Base-by-base conservation (phyloP, 1,139 yeast species). In the Hansenula anomala region DNA sequence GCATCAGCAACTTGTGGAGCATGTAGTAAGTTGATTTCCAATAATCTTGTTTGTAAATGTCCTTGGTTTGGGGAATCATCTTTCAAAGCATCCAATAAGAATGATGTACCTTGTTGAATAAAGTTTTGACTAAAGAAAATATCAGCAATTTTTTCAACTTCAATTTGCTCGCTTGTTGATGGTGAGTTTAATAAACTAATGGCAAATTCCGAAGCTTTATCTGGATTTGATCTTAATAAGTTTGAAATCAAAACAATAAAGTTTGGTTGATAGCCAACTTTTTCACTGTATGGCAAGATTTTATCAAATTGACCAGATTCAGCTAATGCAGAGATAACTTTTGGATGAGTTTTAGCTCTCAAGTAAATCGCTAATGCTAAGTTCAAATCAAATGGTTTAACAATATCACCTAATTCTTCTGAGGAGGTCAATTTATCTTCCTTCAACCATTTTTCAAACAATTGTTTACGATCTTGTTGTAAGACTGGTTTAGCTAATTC, bases 1-100 rank as follows among this genome's bases (percentile, higher is more conserved):
- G 99, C 99, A 66, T 94, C 98, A 32, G 98, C 99, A 41, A 94
- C 98, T 72, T 94, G 98, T 37, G 99, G 99, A 11, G 98, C 98
- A 60, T 90, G 95, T 60, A 87, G 66, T 60, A 94, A 72, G 63
- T 94, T 94, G 52, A 87, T 89, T 66, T 94, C 98, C 54, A 94
- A 76, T 39, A 94, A 80, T 58, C 95, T 80, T 14, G 98, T 94
- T 72, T 94, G 98, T 59, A 94, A 72, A 57, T 89, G 96, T 15
- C 97, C 97, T 59, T 92, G 96, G 46, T 92, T 87, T 37, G 98
- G 97, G 32, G 82, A 74, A 64, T 94, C 96, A 49, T 83, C 88
- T 69, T 92, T 92, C 60, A 94, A 75, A 10, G 97, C 97, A 65
- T 94, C 98, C 56, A 94, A 73, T 55, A 94, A 71, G 69, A 94